Base-by-base conservation (phyloP, 1,139 yeast genomes). In the Cylindricascospora bacillispora region DNA sequence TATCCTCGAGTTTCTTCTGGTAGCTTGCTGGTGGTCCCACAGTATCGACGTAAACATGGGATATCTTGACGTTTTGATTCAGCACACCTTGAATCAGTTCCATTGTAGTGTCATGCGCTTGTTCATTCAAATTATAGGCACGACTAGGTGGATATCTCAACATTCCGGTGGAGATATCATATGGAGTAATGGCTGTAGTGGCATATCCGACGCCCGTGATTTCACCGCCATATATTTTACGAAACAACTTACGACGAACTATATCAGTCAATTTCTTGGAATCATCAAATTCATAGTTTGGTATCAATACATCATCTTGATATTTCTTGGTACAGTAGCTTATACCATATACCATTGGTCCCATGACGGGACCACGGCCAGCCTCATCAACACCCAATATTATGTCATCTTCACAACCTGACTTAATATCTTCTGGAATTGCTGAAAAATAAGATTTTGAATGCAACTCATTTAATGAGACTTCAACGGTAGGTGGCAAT, bases 371-470 rank as follows among this genome's bases (percentile, higher is more conserved):
- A 0, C 99, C 99, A 40, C 99, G 66, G 0, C 99, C 98, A 0
- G 99, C 98, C 53, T 89, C 99, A 52, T 89, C 98, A 1, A 89
- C 93, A 3, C 98, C 98, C 10, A 89, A 56, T 1, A 83, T 70
- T 3, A 45, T 36, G 1, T 49, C 42, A 57, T 60, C 26, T 5
- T 41, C 43, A 7, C 21, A 10, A 7, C 9, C 21, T 4, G 40
- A 22, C 3, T 38, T 39, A 23, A 45, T 37, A 3, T 33, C 33
- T 4, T 32, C 26, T 2, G 67, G 67, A 4, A 62, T 41, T 1
- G 45, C 48, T 2, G 64, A 55, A 33, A 45, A 59, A 37, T 52
- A 62, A 0, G 65, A 56, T 31, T 51, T 38, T 2, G 55, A 43
- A 28, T 47, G 53, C 2, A 48, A 20, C 3, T 48, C 41, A 5